Conservation (phyloP, 106 monocot species). For the Allium fistulosum region DNA sequence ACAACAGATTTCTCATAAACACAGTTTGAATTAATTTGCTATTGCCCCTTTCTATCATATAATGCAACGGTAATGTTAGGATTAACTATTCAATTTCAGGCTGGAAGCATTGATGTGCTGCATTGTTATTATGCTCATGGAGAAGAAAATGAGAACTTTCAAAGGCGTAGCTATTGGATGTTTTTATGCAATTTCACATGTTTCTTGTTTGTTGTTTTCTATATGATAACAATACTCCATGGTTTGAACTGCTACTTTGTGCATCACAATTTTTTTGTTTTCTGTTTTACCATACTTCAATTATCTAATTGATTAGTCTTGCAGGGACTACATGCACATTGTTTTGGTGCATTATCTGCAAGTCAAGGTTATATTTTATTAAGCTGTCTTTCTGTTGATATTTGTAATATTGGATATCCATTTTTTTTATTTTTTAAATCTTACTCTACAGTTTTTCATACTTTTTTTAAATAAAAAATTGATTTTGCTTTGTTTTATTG, state of each 20-base stretch:
- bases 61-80: too few relatives aligned
- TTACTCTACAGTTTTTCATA: neutral
- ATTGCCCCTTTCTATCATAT: too few relatives aligned
- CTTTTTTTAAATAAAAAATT: too few relatives aligned
- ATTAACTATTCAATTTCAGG: too few relatives aligned
- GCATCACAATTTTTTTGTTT: neutral
- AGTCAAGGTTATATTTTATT: conserved; percentile 60
- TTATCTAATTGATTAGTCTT: conserved; percentile 6
- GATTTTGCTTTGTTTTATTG: too few relatives aligned
- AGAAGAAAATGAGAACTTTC: too few relatives aligned
- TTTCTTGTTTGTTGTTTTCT: neutral
- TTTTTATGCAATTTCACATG: neutral
- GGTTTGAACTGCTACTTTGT: too few relatives aligned
- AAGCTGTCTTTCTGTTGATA: neutral
- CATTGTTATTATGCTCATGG: too few relatives aligned
- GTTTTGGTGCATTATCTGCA: conserved; percentile 96
- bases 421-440: neutral
- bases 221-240: neutral
- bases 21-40: too few relatives aligned
- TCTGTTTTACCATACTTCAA: neutral
- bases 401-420: neutral
- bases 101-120: too few relatives aligned
- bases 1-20: too few relatives aligned
- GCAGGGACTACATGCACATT: conserved; percentile 94
- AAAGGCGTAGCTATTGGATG: conserved; percentile 87